A percentile compares a stretch with the other conserved stretches of the same genome.
Conservation (phyloP, 2,329 filamentous ascomycete species). For the Westerdykella ornata region DNA sequence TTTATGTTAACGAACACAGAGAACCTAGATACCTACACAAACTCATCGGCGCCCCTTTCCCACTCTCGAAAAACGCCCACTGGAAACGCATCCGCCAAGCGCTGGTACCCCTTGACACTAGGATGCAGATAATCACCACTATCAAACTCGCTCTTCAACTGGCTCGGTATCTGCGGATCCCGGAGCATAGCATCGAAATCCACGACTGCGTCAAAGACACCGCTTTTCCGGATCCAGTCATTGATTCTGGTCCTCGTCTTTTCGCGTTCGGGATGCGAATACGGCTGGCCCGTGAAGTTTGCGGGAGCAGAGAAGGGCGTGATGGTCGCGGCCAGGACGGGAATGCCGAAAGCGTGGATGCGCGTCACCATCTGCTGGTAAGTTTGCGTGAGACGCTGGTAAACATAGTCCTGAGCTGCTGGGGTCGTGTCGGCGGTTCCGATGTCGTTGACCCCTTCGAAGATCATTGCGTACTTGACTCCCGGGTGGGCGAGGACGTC, state of each 20-base stretch:
- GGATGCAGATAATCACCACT: slow-evolving; percentile 61
- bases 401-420: slow-evolving; percentile 43
- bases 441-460: slow-evolving; percentile 65
- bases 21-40: slow-evolving; percentile 10
- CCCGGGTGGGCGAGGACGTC: slow-evolving; percentile 55
- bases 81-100: slow-evolving; percentile 54
- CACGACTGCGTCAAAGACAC: slow-evolving; percentile 53
- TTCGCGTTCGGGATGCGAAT: slow-evolving; percentile 51
- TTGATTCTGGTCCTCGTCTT: slow-evolving; percentile 54
- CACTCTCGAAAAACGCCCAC: slow-evolving; percentile 46
- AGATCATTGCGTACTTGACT: slow-evolving; percentile 57
- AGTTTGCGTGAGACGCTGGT: slow-evolving; percentile 49
- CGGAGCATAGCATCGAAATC: slow-evolving; percentile 57
- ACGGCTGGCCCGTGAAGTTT: slow-evolving; percentile 43
- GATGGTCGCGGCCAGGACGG: slow-evolving; percentile 58
- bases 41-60: slow-evolving; percentile 16
- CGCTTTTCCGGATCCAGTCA: slow-evolving; percentile 52
- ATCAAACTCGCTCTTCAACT: slow-evolving; percentile 49
- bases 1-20: too few relatives aligned
- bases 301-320: slow-evolving; percentile 53
- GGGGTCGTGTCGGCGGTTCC: slow-evolving; percentile 45
- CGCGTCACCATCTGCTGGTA: slow-evolving; percentile 53
- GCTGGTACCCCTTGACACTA: slow-evolving; percentile 53
- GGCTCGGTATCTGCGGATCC: slow-evolving; percentile 45
- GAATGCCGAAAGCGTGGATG: slow-evolving; percentile 49